Evolutionary conservation across 805 yeast species (phyloP).

Genomic region (Lipomyces kockii): DNA sequence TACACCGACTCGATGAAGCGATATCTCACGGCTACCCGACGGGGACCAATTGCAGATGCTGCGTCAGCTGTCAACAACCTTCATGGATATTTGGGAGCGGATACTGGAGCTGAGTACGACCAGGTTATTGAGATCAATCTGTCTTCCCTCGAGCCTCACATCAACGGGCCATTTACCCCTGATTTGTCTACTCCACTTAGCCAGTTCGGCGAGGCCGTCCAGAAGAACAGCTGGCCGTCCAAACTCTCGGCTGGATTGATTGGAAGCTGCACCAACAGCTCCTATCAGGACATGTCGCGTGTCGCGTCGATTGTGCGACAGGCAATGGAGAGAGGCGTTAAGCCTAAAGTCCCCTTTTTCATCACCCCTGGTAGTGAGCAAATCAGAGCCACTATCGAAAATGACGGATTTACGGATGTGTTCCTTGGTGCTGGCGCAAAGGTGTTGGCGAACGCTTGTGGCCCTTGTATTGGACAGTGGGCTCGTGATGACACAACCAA

Average conservation of each 20-base stretch:
- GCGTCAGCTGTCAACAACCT: constrained; percentile 65
- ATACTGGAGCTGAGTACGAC: constrained; percentile 91
- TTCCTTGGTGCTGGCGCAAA: constrained; percentile 91
- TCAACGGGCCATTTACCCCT: constrained; percentile 98
- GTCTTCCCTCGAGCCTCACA: constrained; percentile 88
- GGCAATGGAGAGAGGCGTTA: constrained; percentile 88
- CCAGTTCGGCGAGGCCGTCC: constrained; percentile 79
- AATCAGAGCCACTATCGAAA: constrained; percentile 95
- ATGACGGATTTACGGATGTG: constrained; percentile 90
- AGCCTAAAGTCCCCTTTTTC: constrained; percentile 87
- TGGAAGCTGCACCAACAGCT: constrained; percentile 98
- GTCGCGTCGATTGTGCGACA: constrained; percentile 90
- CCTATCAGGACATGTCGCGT: constrained; percentile 97
- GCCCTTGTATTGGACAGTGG: constrained; percentile 99
- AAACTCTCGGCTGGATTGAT: constrained; percentile 92
- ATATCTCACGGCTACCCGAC: constrained; percentile 83
- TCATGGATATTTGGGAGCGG: constrained; percentile 75
- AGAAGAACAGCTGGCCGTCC: constrained; percentile 87
- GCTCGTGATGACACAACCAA: constrained; percentile 77
- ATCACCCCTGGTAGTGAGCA: constrained; percentile 99
- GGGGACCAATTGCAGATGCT: constrained; percentile 81
- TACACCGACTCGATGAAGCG: constrained; percentile 87
- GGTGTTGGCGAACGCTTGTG: constrained; percentile 97
- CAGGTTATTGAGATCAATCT: constrained; percentile 89
- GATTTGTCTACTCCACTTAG: constrained; percentile 96